Base-by-base conservation (phyloP, 768 basidiomycete genomes). In the Xerocomellus amylosporus region DNA sequence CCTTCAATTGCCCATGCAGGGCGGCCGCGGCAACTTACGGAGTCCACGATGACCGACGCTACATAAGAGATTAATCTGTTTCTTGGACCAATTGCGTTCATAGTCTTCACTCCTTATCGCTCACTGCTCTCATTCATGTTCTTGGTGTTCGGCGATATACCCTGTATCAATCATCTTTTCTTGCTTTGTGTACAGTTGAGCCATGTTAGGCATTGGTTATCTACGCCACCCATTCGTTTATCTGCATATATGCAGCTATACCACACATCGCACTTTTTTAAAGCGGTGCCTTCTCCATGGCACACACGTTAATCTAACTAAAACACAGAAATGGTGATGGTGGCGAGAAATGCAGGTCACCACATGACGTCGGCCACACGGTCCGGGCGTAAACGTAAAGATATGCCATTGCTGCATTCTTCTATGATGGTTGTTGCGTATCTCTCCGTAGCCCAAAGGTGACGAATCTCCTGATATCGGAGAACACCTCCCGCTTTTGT, bases 371-470 rank as follows among this genome's bases (percentile, higher is more conserved):
- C 24, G 20, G 22, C 13, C 6, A 31, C 24, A 17, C 24, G 13
- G 28, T 5, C 33, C 14, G 24, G 38, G 24, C 22, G 43, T 39
- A 41, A 45, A 9, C 6, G 13, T 36, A 15, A 36, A 44, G 19
- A 51, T 31, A 15, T 34, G 36, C n/a, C 44, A 50, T 34, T 33
- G 28, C 24, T 26, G n/a, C 17, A 20, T 33, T 26, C 24, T 39
- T 59, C 46, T 65, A 67, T 55, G 64, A 56, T 54, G 66, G 63
- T 39, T 63, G 60, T 30, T 61, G 68, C 49, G 84, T 74, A 58
- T 93, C 92, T 59, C 90, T 81, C 65, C 93, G 76, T 56, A 93
- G 73, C 0, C 91, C 93, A 70, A 97, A 96, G 60, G 85, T 92
- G 42, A 97, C 91, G 66, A 97, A 87, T 17, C 93, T 78, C 61